Base-by-base conservation (phyloP, 306 rosid genomes). In the Fagus sylvatica region DNA sequence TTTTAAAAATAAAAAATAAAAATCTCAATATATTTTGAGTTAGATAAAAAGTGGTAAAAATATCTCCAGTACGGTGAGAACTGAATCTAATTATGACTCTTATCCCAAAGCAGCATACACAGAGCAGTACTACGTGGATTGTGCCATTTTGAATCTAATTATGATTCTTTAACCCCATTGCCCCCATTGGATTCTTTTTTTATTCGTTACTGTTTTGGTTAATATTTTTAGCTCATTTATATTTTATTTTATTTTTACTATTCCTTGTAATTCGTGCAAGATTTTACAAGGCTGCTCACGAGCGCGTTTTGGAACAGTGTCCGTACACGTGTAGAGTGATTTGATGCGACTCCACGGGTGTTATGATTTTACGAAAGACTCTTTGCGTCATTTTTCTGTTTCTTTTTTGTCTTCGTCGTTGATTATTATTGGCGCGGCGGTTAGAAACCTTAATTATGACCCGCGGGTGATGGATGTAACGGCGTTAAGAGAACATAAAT, bases 311-410 rank as follows among this genome's bases (percentile, higher is more conserved):
- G 2, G 12, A 28, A 46, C 51, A 46, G 51, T n/a, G 33, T 3
- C 64, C 80, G 39, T 62, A 79, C 87, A 76, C 81, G 87, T 76
- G 84, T 68, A 79, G 76, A 78, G 78, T 15, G 22, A 30, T 12
- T 12, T 65, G 75, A 76, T 72, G 39, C 59, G 73, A 3, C 43
- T 51, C 9, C 64, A 67, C 72, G 75, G 71, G 15, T 43, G 51
- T 46, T 10, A 2, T 2, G 51, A 46, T 10, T 46, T 46, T 5
- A 34, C 32, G 71, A 70, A 33, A 10, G 28, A 34, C 62, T 19
- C 68, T n/a, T 36, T 39, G 15, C 73, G 73, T 70, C 84, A 67
- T 30, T 51, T 3, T 33, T 11, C 13, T 0, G 0, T 2, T 30
- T 46, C 4, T 12, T 46, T 2, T 46, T 46, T 12, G 51, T 22